These are phyloP conservation scores for Epithemia pelagica DNA, from an alignment of 108 stramenopile species.

Conservation along the genomic window DNA sequence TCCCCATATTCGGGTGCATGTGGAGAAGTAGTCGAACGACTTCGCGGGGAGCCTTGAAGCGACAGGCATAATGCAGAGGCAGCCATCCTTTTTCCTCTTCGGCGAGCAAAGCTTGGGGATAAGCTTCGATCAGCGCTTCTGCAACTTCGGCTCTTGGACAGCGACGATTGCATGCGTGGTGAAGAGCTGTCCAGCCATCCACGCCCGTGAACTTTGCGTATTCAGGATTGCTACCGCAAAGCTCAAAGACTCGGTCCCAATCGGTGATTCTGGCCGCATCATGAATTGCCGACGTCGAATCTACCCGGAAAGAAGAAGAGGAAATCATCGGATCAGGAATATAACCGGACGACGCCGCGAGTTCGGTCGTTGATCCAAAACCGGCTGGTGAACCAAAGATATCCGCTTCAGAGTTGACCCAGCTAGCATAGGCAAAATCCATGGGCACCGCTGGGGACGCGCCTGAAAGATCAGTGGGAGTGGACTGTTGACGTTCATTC, in stretches of 20 bases:
- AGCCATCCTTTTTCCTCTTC: slow-evolving; percentile 66
- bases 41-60: slow-evolving; percentile 64
- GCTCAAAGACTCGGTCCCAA: slow-evolving; percentile 42
- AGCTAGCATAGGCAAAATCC: not conserved
- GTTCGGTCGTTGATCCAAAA: not conserved
- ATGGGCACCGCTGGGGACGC: not conserved
- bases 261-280: slow-evolving; percentile 67
- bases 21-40: slow-evolving; percentile 52
- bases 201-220: slow-evolving; percentile 46
- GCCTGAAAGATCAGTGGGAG: not conserved
- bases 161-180: slow-evolving; percentile 68
- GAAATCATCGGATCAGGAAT: not conserved
- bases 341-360: not conserved
- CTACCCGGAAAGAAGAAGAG: not conserved
- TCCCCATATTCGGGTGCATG: slow-evolving; percentile 37
- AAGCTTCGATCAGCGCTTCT: slow-evolving; percentile 48
- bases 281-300: slow-evolving; percentile 42
- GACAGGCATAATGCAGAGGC: slow-evolving; percentile 66
- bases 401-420: not conserved
- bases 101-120: slow-evolving; percentile 54
- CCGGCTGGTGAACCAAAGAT: not conserved
- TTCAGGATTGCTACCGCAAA: slow-evolving; percentile 41
- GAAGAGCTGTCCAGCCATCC: slow-evolving; percentile 69
- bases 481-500: not conserved
- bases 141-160: slow-evolving; percentile 63